Evolutionary conservation across 352 stramenopile species (phyloP), one percentile per base, ranked within the genome.

Genomic region (Pythium insidiosum): DNA sequence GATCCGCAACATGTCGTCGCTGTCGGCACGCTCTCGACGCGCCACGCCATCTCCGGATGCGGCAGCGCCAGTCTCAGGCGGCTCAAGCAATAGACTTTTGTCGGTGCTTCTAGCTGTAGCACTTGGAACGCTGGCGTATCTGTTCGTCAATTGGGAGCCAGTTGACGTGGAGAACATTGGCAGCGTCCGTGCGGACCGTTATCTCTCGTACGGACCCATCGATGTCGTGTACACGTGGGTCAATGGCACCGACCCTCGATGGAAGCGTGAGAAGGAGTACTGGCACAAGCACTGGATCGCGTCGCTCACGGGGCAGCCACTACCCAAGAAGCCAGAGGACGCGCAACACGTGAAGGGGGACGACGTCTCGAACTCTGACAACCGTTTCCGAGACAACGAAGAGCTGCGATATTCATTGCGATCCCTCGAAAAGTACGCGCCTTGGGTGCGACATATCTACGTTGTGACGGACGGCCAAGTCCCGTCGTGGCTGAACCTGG

Each of bases 191-290:
- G 39, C 71, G 9, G 42, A 63, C 21, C 62, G 73, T 6, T 89
- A 60, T 38, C 47, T 93, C 11, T 56, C 71, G 4, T 94, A 94
- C 52, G 78, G 76, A 0, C 76, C 84, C 13, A 96, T 98, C 43
- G 93, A 98, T 61, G 89, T 95, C 21, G 93, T 98, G 20, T 98
- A 98, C 64, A 98, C 92, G 51, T 98, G 93, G 92, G 91, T 98
- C 37, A 98, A 98, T 52, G 92, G 93, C 37, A 94, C 84, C 11
- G 93, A 98, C 45, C 88, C 93, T 10, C 66, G 81, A 12, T 98
- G 93, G 93, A 86, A 94, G 36, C 71, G 70, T 15, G 66, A 93
- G 37, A 94, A 94, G 46, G 76, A 90, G 39, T 88, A 84, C 53
- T 94, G 76, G 75, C 81, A 94, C 63, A 83, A 85, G 51, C 76